Base-by-base conservation (phyloP, 2,329 filamentous ascomycete species). In the Colletotrichum gigasporum region DNA sequence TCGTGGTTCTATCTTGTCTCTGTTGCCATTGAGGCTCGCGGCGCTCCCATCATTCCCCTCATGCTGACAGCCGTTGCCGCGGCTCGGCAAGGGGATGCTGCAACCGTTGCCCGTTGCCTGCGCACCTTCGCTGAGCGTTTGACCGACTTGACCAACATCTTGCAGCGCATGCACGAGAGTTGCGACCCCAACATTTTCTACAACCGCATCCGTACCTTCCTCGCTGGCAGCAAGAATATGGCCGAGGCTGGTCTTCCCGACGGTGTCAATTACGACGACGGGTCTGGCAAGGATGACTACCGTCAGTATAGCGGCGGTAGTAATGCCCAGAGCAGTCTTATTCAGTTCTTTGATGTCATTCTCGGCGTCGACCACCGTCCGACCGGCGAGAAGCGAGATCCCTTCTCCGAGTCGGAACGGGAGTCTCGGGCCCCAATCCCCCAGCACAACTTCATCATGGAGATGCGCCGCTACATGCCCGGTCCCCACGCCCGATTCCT, bases 1-100 rank as follows among this genome's bases (percentile, higher is more conserved):
- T 97, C 96, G 67, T 99, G 96, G 96, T 99, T 99, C 75, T 99
- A 98, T 75, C 85, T 99, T 11, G 89, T 98, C 54, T 97, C 94
- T 0, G 92, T 97, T 3, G 96, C 95, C 67, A 97, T 99, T 68
- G 96, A 99, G 79, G 94, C 94, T 57, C 90, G 93, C 59, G 95
- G 93, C 24, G 96, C 90, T 0, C 92, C 94, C 3, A 91, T 94
- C 62, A 90, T 99, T 55, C 90, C 94, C 0, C 81, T 97, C 63
- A 97, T 97, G 93, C 83, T 99, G 41, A 85, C 89, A 39, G 96
- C 96, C 47, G 94, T 99, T 61, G 83, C 87, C 54, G 94, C 94
- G 34, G 94, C 90, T 20, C 88, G 93, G 51, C 80, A 85, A 18
- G 85, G 87, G 62, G 91, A 98, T 71, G 85, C 82, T 35, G 77